Evolutionary conservation across 225 moss, liverwort and hornwort genomes (phyloP).

Genomic region (Bryum argenteum): DNA sequence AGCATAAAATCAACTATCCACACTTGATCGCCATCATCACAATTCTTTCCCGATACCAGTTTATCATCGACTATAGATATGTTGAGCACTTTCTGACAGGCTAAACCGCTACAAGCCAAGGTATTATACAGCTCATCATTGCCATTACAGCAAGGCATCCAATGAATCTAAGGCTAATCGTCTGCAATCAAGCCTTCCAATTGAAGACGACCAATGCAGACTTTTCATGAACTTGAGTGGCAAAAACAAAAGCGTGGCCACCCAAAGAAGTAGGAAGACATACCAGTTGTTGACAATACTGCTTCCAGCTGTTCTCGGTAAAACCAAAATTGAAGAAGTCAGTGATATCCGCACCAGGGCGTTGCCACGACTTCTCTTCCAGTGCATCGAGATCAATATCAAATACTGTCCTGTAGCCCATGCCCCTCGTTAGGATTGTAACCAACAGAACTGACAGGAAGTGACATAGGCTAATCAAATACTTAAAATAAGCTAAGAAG

Average conservation of each 20-base stretch:
- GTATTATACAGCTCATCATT: slow-evolving; percentile 12
- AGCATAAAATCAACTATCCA: slow-evolving; percentile 8
- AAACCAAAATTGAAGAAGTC: slow-evolving; percentile 98
- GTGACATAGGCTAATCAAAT: slow-evolving; percentile 3
- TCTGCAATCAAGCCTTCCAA: slow-evolving; percentile 1
- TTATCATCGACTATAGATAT: background rate
- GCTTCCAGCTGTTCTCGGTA: slow-evolving; percentile 88
- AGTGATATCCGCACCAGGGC: slow-evolving; percentile 84
- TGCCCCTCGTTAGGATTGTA: slow-evolving; percentile 25
- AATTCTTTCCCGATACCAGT: slow-evolving; percentile 3
- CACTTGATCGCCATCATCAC: background rate
- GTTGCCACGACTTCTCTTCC: slow-evolving; percentile 97
- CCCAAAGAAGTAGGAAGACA: slow-evolving; percentile 15
- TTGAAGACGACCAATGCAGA: slow-evolving; percentile 9
- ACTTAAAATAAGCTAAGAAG: slow-evolving; percentile 7
- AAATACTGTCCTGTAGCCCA: slow-evolving; percentile 92
- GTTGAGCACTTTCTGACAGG: slow-evolving; percentile 15
- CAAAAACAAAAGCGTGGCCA: slow-evolving; percentile 11
- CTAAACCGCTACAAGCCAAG: slow-evolving; percentile 11
- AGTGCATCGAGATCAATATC: slow-evolving; percentile 96
- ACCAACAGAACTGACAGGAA: slow-evolving; percentile 9
- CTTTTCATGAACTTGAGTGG: slow-evolving; percentile 7
- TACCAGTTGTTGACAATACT: slow-evolving; percentile 98
- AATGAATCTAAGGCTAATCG: slow-evolving; percentile 8
- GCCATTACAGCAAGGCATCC: background rate